These are phyloP conservation scores for Larix kaempferi DNA, from an alignment of 75 land plant species.

Conservation along the genomic window DNA sequence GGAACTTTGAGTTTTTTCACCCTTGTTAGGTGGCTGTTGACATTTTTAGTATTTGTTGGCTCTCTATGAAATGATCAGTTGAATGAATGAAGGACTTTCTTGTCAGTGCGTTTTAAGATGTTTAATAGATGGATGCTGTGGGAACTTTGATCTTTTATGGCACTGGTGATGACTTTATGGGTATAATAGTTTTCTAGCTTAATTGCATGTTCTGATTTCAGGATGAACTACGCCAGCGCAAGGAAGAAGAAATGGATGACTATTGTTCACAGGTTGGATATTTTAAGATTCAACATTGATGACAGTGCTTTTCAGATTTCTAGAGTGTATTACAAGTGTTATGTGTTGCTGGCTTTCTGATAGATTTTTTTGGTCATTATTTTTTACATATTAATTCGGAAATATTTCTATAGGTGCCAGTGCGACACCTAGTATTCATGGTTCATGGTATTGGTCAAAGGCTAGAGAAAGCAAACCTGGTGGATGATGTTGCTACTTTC, in stretches of 20 bases:
- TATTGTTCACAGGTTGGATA: conserved; percentile 87
- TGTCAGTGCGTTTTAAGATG: no score
- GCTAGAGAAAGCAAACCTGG: conserved; percentile 92
- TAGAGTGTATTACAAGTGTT: background rate
- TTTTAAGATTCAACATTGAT: background rate
- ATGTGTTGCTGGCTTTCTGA: background rate
- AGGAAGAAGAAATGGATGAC: conserved; percentile 97
- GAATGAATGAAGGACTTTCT: background rate
- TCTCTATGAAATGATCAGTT: background rate
- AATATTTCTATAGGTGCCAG: conserved; percentile 72
- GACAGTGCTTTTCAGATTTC: background rate
- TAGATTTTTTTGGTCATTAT: background rate
- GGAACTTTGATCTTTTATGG: no score
- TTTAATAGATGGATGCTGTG: no score
- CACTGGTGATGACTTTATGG: background rate
- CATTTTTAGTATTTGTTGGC: background rate
- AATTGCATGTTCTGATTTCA: conserved; percentile 16
- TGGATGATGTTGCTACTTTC: conserved; percentile 92
- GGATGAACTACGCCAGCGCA: conserved; percentile 92
- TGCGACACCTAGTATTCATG: conserved; percentile 94
- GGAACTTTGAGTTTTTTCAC: no score
- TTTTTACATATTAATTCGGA: background rate
- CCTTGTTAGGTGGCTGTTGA: background rate
- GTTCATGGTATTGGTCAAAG: conserved; percentile 99
- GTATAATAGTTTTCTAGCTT: conserved; percentile 1